A percentile compares a stretch with the other conserved stretches of the same genome.
Evolutionary conservation across 495 filamentous ascomycete species (phyloP).

Genomic region (Collariella sp.): DNA sequence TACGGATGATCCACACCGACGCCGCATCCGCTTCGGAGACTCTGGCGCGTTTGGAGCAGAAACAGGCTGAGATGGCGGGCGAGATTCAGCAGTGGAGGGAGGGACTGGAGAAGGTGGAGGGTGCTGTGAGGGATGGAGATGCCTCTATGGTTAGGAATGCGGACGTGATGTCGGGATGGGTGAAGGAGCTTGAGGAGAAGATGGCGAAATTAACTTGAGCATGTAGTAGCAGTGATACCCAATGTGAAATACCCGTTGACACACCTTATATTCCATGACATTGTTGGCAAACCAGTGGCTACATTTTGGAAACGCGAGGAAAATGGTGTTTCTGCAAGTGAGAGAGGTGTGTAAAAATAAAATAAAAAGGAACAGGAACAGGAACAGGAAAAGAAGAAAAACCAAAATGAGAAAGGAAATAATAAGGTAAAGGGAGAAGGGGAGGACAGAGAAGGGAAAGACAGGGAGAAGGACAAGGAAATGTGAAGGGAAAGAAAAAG

Average conservation of each 20-base stretch:
- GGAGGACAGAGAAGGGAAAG: too few species aligned
- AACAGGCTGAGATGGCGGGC: constrained; percentile 70
- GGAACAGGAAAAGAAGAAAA: too few species aligned
- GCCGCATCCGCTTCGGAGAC: constrained; percentile 78
- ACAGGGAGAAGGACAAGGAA: too few species aligned
- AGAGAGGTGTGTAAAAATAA: too few species aligned
- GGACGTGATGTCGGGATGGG: constrained; percentile 75
- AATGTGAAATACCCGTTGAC: neutral
- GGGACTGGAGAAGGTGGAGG: constrained; percentile 70
- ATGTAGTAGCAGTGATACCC: constrained; percentile 23
- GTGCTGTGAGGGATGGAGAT: constrained; percentile 58
- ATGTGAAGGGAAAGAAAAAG: too few species aligned
- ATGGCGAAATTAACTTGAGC: constrained; percentile 47
- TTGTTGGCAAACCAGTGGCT: too few species aligned
- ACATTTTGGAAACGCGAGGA: too few species aligned
- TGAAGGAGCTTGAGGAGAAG: constrained; percentile 74
- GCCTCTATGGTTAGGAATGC: constrained; percentile 66
- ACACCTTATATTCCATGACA: neutral
- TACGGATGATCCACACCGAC: constrained; percentile 77
- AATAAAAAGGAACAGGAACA: too few species aligned
- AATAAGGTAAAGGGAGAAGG: too few species aligned
- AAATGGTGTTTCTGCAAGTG: too few species aligned
- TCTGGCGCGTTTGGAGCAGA: constrained; percentile 64
- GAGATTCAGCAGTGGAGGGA: constrained; percentile 85
- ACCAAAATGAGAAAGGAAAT: too few species aligned